Evolutionary conservation across 169 alveolate genomes (phyloP).

Genomic region (Condylostoma magnum): DNA sequence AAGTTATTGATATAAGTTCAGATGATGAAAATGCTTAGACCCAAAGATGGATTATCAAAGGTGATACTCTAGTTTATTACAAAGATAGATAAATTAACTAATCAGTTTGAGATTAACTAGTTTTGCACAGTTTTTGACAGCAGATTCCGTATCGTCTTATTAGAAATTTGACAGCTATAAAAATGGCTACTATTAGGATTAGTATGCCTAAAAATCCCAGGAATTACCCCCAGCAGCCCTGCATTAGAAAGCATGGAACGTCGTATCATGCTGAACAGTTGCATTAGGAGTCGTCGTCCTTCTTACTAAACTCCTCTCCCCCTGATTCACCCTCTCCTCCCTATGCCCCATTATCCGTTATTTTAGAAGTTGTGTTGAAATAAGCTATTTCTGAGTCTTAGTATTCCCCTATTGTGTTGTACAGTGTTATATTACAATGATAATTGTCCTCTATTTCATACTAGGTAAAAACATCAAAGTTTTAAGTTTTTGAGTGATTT

Average conservation of each 20-base stretch:
- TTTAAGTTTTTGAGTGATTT: conserved; percentile 1
- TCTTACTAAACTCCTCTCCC: background rate
- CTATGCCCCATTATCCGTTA: conserved; percentile 9
- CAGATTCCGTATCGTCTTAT: conserved; percentile 6
- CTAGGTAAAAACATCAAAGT: conserved; percentile 16
- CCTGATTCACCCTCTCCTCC: conserved; percentile 12
- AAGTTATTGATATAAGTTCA: too few relatives aligned
- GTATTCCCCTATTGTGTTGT: conserved; percentile 43
- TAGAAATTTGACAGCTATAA: background rate
- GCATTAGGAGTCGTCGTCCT: background rate
- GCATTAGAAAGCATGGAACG: conserved; percentile 2
- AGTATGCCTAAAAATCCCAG: conserved; percentile 5
- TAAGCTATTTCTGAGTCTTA: conserved; percentile 11
- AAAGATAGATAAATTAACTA: too few relatives aligned
- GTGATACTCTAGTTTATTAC: too few relatives aligned
- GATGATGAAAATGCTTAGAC: too few relatives aligned
- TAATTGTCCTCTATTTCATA: conserved; percentile 20
- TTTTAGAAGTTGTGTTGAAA: conserved; percentile 34
- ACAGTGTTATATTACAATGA: conserved; percentile 33
- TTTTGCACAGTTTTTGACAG: background rate
- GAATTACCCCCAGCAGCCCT: conserved; percentile 17
- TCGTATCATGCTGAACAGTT: conserved; percentile 20
- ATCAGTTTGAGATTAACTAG: background rate
- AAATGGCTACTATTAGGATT: background rate
- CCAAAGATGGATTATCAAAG: too few relatives aligned